A percentile compares a stretch with the other conserved stretches of the same genome.
These are phyloP conservation scores for Aspergillus ellipticus DNA, from an alignment of 495 filamentous ascomycete genomes.

Conservation along the genomic window DNA sequence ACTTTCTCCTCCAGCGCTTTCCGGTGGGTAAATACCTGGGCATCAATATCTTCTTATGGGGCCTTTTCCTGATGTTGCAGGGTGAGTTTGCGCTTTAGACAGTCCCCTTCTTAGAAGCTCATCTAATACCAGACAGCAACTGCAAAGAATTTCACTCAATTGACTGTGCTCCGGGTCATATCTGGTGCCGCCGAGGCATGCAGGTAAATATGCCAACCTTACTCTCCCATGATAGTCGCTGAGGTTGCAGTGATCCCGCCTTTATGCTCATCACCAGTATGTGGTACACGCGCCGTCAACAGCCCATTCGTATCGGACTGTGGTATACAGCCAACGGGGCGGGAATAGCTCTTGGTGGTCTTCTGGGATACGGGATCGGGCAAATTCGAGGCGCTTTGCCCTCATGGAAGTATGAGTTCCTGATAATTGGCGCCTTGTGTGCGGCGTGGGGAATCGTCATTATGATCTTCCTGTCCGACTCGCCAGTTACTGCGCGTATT, in stretches of 20 bases:
- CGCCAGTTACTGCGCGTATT: slow-evolving; percentile 38
- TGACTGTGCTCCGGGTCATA: slow-evolving; percentile 48
- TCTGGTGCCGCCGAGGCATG: slow-evolving; percentile 51
- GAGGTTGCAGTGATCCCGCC: slow-evolving; percentile 22
- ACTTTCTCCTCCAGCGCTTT: slow-evolving; percentile 50
- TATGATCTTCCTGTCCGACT: slow-evolving; percentile 47
- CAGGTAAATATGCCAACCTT: slow-evolving; percentile 14
- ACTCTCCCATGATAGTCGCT: background rate
- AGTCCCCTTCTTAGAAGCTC: background rate
- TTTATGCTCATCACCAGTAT: slow-evolving; percentile 32
- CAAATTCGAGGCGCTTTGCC: slow-evolving; percentile 28
- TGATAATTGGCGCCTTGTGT: slow-evolving; percentile 31
- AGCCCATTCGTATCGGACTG: slow-evolving; percentile 50
- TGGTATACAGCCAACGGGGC: slow-evolving; percentile 53
- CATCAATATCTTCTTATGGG: slow-evolving; percentile 50
- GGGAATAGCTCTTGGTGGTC: slow-evolving; percentile 45
- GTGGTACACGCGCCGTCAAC: slow-evolving; percentile 45
- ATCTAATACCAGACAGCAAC: slow-evolving; percentile 40
- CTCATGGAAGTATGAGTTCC: slow-evolving; percentile 34
- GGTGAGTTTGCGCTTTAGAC: background rate
- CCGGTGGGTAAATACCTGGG: slow-evolving; percentile 49
- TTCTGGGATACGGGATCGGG: slow-evolving; percentile 43
- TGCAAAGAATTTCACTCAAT: slow-evolving; percentile 43
- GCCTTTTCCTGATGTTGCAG: slow-evolving; percentile 34
- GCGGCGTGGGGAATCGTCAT: slow-evolving; percentile 36